Conservation (phyloP, 176 grass and related monocot species). For the Musa acuminata region DNA sequence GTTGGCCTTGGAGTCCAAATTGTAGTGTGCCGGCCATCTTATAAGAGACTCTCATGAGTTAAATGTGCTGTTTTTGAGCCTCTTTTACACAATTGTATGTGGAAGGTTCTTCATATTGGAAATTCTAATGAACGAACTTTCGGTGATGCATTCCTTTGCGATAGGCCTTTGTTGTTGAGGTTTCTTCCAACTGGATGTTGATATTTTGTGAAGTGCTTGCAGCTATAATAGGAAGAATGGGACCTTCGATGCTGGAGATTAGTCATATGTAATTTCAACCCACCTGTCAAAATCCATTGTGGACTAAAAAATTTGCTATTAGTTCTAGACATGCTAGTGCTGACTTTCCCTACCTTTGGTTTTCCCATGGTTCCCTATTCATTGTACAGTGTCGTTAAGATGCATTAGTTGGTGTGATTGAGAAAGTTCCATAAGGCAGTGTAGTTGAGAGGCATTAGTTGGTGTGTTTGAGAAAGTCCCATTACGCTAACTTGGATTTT, state of each 20-base stretch:
- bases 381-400: too few species aligned
- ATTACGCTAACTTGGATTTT: too few species aligned
- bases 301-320: neutral
- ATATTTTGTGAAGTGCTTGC: neutral
- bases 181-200: neutral
- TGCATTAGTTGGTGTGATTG: too few species aligned
- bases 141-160: neutral
- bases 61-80: neutral
- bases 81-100: neutral
- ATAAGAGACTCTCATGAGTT: neutral
- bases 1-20: conserved; percentile 70
- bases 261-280: neutral
- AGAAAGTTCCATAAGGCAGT: too few species aligned
- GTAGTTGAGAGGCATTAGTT: too few species aligned
- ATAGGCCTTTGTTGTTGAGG: neutral
- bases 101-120: neutral
- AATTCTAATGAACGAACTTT: neutral
- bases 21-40: conserved; percentile 23
- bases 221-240: neutral
- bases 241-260: neutral
- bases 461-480: too few species aligned
- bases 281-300: neutral
- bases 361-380: too few species aligned
- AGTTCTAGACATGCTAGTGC: too few species aligned
- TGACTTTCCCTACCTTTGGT: too few species aligned